Evolutionary conservation across 2,329 filamentous ascomycete genomes (phyloP), one percentile per base, ranked within the genome.

Genomic region (Didymella keratinophila): DNA sequence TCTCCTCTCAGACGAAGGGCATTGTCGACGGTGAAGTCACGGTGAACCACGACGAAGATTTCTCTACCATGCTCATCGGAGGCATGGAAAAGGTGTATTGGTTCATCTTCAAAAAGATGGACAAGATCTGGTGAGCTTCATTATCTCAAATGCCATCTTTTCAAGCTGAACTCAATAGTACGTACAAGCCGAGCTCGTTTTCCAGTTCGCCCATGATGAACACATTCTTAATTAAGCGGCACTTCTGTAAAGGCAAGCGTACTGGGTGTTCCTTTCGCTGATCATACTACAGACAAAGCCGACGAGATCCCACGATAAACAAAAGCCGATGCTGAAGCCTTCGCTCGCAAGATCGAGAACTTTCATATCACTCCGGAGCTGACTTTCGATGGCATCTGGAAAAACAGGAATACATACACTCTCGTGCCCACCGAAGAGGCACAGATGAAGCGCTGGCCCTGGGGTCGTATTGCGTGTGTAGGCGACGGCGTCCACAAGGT

Each of bases 401-500:
- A 71, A 10, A 62, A 56, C 4, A 57, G 66, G 7, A 59, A 30
- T 8, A 63, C 53, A 6, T 68, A 46, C 30, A 68, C 57, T 28
- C 62, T 73, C 18, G 67, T 75, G 2, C 55, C 67, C 46, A 48
- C 76, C 9, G 70, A 78, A 43, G 78, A 80, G 56, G 74, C 74
- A 48, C 72, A 78, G 1, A 71, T 78, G 20, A 63, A 75, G 16
- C 66, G 71, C 14, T 81, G 79, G 75, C 71, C 76, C 41, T 80
- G 72, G 58, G 68, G 72, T 14, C 66, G 79, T 11, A 73, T 78
- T 3, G 67, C 80, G 4, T 68, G 72, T 4, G 71, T 81, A 11
- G 79, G 79, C 0, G 79, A 81, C 58, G 68, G 78, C 0, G 75
- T 74, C 2, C 78, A 81, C 58, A 81, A 81, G 71, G 76, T 68